Conservation (phyloP, 176 grass and related monocot species). For the Phragmites australis region DNA sequence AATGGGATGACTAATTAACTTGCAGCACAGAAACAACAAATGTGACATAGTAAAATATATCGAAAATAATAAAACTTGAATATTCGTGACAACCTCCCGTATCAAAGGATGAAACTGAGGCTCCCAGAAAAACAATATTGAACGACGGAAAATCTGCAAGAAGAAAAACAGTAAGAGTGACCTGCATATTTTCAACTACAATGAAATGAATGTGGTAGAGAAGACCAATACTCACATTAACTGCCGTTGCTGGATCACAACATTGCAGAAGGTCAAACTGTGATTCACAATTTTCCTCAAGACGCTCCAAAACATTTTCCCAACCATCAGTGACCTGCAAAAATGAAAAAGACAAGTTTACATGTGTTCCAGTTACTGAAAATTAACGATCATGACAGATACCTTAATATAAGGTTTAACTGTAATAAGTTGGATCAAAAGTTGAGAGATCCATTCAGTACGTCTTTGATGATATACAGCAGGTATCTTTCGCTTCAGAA, state of each 20-base stretch:
- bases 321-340: constrained; percentile 8
- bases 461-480: neutral
- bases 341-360: neutral
- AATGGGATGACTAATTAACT: neutral
- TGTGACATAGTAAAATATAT: neutral
- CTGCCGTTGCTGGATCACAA: neutral
- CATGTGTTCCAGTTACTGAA: neutral
- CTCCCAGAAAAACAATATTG: constrained; percentile 18
- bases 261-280: neutral
- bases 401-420: constrained; percentile 27
- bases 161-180: neutral
- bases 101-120: constrained; percentile 36
- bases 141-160: neutral
- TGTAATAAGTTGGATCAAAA: neutral
- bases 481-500: neutral
- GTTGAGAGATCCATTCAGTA: neutral
- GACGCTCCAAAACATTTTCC: neutral
- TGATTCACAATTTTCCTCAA: neutral
- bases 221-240: neutral
- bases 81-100: constrained; percentile 6
- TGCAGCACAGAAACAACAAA: neutral
- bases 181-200: neutral
- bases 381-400: neutral
- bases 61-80: neutral
- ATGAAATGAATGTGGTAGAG: neutral